Evolutionary conservation across 2,329 filamentous ascomycete species (phyloP).

Genomic region (Amauroascus verrucosus): DNA sequence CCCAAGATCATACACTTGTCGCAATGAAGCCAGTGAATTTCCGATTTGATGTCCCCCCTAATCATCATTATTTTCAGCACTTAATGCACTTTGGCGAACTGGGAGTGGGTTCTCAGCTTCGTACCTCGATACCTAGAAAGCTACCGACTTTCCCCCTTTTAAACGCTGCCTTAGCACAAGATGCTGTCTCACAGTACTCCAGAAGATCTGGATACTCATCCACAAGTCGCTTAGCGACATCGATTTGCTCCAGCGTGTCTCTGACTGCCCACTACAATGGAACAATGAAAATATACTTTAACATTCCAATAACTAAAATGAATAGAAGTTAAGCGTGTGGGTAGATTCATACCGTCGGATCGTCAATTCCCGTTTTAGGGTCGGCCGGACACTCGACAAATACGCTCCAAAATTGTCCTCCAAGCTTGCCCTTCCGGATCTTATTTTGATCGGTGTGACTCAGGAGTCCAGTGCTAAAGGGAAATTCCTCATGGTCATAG

Average conservation of each 20-base stretch:
- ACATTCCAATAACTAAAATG: background rate
- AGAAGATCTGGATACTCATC: constrained; percentile 19
- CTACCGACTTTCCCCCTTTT: constrained; percentile 19
- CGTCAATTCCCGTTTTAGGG: constrained; percentile 14
- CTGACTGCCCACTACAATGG: constrained; percentile 16
- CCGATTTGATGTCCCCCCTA: constrained; percentile 24
- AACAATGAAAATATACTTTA: background rate
- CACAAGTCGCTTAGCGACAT: constrained; percentile 21
- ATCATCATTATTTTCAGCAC: background rate
- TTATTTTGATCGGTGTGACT: constrained; percentile 24
- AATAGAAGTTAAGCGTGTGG: background rate
- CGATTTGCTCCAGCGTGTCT: constrained; percentile 25
- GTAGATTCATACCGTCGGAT: constrained; percentile 16
- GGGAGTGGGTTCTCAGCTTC: background rate
- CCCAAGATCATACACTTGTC: constrained; percentile 16
- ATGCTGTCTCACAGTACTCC: constrained; percentile 19
- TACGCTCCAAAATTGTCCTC: constrained; percentile 28
- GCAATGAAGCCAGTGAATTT: constrained; percentile 18
- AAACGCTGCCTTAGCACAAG: constrained; percentile 19
- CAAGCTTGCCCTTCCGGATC: constrained; percentile 22
- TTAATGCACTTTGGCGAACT: no score
- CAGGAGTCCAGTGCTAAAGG: constrained; percentile 17
- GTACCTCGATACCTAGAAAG: constrained; percentile 22
- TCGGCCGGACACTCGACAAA: constrained; percentile 21
- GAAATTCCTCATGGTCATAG: constrained; percentile 18